Base-by-base conservation (phyloP, 176 grass and related monocot genomes). In the Oryza punctata region DNA sequence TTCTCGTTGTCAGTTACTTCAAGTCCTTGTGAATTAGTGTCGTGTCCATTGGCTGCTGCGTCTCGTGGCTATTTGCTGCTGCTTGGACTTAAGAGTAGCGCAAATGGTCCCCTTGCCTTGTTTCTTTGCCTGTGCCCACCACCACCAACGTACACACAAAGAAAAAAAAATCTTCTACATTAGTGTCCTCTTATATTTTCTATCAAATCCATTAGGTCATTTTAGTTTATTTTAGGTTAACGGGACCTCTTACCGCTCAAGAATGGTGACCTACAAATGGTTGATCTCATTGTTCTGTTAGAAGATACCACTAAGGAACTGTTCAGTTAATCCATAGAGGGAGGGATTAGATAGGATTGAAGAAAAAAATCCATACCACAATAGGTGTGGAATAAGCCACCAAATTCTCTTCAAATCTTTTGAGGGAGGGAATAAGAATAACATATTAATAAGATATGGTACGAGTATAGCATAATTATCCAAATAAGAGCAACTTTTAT, bases 81-180 rank as follows among this genome's bases (percentile, higher is more conserved):
- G 81, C 80, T n/a, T 69, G 29, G 70, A 40, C 52, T 73, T 60
- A 24, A 60, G 23, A 67, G 52, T 28, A 49, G 29, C 11, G 10
- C 72, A 63, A 63, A 63, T 69, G 81, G 76, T 85, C 70, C 87
- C 87, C 50, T 24, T 85, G 23, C 8, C 13, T 89, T 54, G 1
- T 38, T 80, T 77, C 24, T 49, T 64, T 29, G 15, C 8, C 12
- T 4, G 7, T 10, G 12, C 44, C 25, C 23, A 12, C 21, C 40
- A 60, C 19, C 8, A 4, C 50, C 50, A 21, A 54, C 52, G n/a
- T 1, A 21, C 19, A 9, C 18, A 52, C 19, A 57, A 16, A n/a
- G 15, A 16, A 16, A 50, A 18, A 52, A 54, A 50, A 54, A 35
- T 57, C 37, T 52, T 1, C 14, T 2, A 7, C 45, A 10, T 40